Evolutionary conservation across 2,329 filamentous ascomycete genomes (phyloP), one percentile per base, ranked within the genome.

Genomic region (Trichoderma afroharzianum): DNA sequence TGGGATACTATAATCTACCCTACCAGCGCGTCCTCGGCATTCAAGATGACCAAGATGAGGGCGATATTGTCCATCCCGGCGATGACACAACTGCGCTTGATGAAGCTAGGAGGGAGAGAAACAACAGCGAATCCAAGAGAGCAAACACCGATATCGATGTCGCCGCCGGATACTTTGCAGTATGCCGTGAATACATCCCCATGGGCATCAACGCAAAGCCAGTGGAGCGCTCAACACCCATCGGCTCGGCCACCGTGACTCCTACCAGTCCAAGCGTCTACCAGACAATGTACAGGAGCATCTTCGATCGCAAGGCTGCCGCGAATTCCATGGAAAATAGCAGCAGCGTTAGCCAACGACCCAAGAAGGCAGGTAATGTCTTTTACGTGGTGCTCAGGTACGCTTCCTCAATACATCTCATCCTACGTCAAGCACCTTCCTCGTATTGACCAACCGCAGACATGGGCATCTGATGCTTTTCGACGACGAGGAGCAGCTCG

Each of bases 381-480:
- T 98, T 98, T 81, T 98, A 94, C 78, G 93, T 98, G 64, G 93
- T 97, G 62, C 81, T 98, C 72, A 91, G 94, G 92, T 95, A 85
- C 73, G 85, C 80, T 11, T 11, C 24, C 15, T 6, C 15, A 28
- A 28, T 21, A 18, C 57, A 14, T 15, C 30, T 26, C 3, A 28
- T 11, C 11, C 18, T 14, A 15, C 30, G 1, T 2, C 8, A 30
- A 18, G 8, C 33, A 43, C 9, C 58, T 33, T 33, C 18, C 15
- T 32, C 8, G 12, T 28, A 12, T 68, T 66, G 32, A 58, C 50
- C 61, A 36, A 32, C 32, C n/a, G 33, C 66, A 95, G 94, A 79
- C 95, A 98, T 81, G 95, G 95, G 47, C 95, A 98, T 79, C 84
- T 99, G 64, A 98, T 99, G 93, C 89, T 99, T 11, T 99, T 98